A percentile compares a stretch with the other conserved stretches of the same genome.
Evolutionary conservation across 2,329 filamentous ascomycete genomes (phyloP).

Genomic region (Karstenula rhodostoma): DNA sequence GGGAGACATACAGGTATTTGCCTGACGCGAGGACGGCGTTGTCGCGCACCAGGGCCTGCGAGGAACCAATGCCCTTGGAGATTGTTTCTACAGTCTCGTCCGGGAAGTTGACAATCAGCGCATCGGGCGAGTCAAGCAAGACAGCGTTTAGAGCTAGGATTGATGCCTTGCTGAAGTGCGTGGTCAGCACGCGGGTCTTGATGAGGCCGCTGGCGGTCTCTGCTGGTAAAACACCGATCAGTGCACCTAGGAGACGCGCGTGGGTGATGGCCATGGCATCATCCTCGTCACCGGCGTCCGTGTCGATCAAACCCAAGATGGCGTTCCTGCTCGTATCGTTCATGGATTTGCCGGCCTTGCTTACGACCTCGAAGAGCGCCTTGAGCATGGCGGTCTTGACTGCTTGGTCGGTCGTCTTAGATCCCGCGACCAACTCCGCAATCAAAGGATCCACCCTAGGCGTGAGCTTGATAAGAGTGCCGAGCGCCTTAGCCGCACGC

Average conservation of each 20-base stretch:
- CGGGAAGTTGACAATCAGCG: conserved; percentile 72
- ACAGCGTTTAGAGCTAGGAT: conserved; percentile 89
- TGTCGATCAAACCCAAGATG: conserved; percentile 89
- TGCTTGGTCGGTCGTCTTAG: conserved; percentile 85
- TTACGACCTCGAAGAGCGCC: conserved; percentile 93
- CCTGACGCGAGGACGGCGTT: conserved; percentile 89
- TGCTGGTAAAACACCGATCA: conserved; percentile 83
- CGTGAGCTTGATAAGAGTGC: conserved; percentile 93
- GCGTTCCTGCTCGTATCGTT: conserved; percentile 85
- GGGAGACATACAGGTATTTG: conserved; percentile 70
- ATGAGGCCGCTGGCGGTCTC: conserved; percentile 71
- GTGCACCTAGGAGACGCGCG: conserved; percentile 85
- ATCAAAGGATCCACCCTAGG: conserved; percentile 95
- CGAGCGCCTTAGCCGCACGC: conserved; percentile 90
- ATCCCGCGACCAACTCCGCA: conserved; percentile 90
- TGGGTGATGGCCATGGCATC: conserved; percentile 85
- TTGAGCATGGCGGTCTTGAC: conserved; percentile 97
- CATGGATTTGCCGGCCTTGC: conserved; percentile 95
- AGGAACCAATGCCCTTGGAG: conserved; percentile 76
- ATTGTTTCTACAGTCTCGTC: conserved; percentile 81
- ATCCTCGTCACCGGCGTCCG: conserved; percentile 78
- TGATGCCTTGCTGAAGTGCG: conserved; percentile 78
- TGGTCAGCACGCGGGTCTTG: conserved; percentile 78
- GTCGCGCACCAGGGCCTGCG: conserved; percentile 81
- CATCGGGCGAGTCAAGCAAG: conserved; percentile 78